Percentiles rank a stretch among this genome's conserved stretches.
Evolutionary conservation across 1,139 yeast genomes (phyloP).

Genomic region (Saccharomycopsis hybrid): DNA sequence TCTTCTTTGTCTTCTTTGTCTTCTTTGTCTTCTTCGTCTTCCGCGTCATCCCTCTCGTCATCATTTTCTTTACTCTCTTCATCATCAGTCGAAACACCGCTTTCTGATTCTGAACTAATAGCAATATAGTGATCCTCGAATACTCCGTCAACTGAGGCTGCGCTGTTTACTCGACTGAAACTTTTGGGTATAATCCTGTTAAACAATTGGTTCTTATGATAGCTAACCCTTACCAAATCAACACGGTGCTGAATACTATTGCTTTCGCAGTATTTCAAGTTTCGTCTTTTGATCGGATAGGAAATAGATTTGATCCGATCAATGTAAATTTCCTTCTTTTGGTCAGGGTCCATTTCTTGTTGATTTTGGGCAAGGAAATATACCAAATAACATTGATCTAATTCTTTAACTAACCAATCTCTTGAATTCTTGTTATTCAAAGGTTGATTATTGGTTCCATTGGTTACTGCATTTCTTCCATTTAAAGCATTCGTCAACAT

Average conservation of each 20-base stretch:
- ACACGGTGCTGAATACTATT: neutral
- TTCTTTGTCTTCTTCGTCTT: neutral
- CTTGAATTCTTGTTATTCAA: neutral
- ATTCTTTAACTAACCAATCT: neutral
- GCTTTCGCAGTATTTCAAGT: neutral
- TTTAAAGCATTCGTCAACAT: neutral
- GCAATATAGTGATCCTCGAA: neutral
- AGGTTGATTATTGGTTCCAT: neutral
- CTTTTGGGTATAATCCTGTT: neutral
- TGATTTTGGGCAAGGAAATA: conserved; percentile 1
- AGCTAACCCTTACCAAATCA: conserved; percentile 9
- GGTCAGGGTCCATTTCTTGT: neutral
- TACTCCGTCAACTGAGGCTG: neutral
- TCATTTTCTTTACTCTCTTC: neutral
- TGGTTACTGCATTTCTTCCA: neutral
- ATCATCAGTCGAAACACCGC: neutral
- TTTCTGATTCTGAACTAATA: neutral
- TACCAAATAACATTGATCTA: conserved; percentile 14
- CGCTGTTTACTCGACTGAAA: neutral
- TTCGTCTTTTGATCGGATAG: conserved; percentile 7
- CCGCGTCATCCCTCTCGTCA: neutral
- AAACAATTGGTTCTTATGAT: conserved; percentile 12
- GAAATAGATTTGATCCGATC: conserved; percentile 5
- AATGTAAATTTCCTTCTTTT: conserved; percentile 6
- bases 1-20: too few species aligned